Conservation (phyloP, 768 basidiomycete species). For the Russula vinacea region DNA sequence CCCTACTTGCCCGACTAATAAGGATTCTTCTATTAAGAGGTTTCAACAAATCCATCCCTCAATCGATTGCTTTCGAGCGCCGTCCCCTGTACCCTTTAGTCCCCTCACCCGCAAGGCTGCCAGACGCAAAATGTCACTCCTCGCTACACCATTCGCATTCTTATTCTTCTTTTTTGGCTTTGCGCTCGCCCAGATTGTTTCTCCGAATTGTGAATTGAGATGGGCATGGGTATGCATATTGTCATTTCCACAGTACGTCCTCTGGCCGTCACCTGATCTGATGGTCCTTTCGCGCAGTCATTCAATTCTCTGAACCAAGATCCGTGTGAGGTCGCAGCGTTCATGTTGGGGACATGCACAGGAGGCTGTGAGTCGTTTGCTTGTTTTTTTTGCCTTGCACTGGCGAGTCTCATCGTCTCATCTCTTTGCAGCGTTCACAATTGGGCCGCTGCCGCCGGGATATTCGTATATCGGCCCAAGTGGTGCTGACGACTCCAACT, state of each 20-base stretch:
- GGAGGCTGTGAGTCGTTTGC: background rate
- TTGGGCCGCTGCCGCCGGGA: background rate
- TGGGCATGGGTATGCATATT: background rate
- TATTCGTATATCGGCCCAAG: background rate
- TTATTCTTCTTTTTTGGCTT: background rate
- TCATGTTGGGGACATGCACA: background rate
- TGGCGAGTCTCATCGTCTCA: background rate
- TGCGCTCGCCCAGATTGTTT: background rate
- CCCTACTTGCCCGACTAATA: too few species aligned
- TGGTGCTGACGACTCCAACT: background rate
- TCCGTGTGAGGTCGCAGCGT: background rate
- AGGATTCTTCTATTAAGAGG: background rate
- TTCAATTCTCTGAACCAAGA: slow-evolving; percentile 5
- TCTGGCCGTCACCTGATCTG: background rate
- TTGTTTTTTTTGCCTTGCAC: background rate
- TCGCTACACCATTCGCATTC: background rate
- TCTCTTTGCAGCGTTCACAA: background rate
- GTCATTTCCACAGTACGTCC: background rate
- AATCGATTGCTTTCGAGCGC: background rate
- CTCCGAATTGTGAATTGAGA: background rate
- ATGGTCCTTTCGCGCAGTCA: background rate
- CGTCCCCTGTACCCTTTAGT: background rate
- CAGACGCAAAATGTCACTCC: background rate
- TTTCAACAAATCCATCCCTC: too few species aligned
- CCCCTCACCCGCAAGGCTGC: background rate